Conservation (phyloP, 139 green algal species). For the Coelastrella sp. region DNA sequence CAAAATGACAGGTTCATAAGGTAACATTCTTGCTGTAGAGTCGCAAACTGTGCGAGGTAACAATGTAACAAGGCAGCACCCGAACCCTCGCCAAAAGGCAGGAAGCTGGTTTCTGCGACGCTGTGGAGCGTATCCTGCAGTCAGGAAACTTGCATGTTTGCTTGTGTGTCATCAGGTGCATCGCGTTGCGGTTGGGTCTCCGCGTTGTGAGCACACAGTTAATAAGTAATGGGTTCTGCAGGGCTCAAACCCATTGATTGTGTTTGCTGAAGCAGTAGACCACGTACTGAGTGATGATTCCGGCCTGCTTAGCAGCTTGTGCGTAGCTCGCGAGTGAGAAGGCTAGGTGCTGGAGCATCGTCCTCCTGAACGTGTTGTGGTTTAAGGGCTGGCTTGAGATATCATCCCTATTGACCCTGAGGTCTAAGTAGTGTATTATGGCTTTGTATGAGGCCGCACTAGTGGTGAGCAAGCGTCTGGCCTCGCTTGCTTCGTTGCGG, state of each 20-base stretch:
- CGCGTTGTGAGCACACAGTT: slow-evolving; percentile 8
- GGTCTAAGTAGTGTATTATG: not conserved
- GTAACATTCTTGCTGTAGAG: no score
- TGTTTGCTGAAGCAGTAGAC: not conserved
- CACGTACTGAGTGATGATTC: not conserved
- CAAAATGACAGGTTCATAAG: no score
- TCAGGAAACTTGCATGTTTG: not conserved
- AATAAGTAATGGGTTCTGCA: not conserved
- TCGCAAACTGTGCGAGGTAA: no score
- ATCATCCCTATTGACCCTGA: not conserved
- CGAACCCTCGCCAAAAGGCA: no score
- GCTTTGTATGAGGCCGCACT: slow-evolving; percentile 47
- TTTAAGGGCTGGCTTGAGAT: not conserved
- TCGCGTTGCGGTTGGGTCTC: not conserved
- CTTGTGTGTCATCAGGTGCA: not conserved
- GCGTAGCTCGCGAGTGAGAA: not conserved
- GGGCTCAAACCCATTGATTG: not conserved
- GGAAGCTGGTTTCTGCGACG: not conserved
- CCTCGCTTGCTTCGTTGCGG: not conserved
- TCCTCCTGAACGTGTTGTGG: not conserved
- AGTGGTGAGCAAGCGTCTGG: slow-evolving; percentile 28
- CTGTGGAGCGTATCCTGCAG: not conserved
- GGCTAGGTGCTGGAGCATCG: not conserved
- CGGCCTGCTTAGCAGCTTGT: slow-evolving; percentile 10
- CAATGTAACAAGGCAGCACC: no score